These are phyloP conservation scores for Russula compacta DNA, from an alignment of 768 basidiomycete genomes.

Conservation along the genomic window DNA sequence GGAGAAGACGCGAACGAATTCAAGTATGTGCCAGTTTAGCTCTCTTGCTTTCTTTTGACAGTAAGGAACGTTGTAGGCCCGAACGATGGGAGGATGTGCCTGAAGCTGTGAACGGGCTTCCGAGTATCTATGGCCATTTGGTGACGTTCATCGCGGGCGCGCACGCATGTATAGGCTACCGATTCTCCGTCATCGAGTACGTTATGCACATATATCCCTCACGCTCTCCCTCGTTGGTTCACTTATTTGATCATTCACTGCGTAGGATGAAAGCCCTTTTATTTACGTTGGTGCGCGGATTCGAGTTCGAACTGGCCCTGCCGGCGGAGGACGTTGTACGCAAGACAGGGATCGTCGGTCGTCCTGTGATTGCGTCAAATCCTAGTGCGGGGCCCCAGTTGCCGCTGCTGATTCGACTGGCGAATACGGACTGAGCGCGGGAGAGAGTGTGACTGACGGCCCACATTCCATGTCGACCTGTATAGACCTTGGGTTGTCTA, in stretches of 20 bases:
- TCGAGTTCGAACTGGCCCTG: conserved; percentile 20
- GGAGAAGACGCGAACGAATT: conserved; percentile 29
- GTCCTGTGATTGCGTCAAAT: conserved; percentile 13
- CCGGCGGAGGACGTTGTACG: conserved; percentile 14
- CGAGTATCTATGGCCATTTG: no score
- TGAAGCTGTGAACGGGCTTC: neutral
- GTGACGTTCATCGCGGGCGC: conserved; percentile 27
- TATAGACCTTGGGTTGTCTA: neutral
- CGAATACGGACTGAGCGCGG: neutral
- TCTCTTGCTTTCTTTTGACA: neutral
- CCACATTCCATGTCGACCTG: neutral
- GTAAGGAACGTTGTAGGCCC: neutral
- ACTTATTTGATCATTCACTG: neutral
- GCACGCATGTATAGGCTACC: conserved; percentile 26
- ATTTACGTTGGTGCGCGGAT: conserved; percentile 22
- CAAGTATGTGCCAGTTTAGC: neutral
- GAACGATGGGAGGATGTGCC: conserved; percentile 19
- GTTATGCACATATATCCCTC: neutral
- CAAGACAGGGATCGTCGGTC: conserved; percentile 6
- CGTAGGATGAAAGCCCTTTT: conserved; percentile 23
- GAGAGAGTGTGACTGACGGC: neutral
- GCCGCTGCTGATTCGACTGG: no score
- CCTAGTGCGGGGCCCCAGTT: conserved; percentile 7
- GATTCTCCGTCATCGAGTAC: conserved; percentile 24
- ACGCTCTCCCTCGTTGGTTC: neutral